Conservation (phyloP, 345 rosid genomes). For the Euphorbia lathyris region DNA sequence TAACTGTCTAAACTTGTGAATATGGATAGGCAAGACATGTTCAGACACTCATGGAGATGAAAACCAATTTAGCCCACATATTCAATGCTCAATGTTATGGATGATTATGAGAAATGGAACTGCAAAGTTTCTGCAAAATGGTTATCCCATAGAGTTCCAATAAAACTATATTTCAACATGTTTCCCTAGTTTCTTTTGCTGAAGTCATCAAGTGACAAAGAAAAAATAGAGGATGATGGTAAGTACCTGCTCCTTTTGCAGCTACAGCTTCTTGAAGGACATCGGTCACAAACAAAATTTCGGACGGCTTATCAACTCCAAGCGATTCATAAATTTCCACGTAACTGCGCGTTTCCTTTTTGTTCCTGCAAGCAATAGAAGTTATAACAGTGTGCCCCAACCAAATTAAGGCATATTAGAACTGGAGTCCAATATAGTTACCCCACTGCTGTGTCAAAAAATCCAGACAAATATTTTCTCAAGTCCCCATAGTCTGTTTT, state of each 20-base stretch:
- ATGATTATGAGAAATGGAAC: not conserved
- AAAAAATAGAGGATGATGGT: not conserved
- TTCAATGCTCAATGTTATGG: not conserved
- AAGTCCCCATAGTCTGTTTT: slow-evolving; percentile 79
- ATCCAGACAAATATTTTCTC: slow-evolving; percentile 77
- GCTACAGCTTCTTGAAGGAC: slow-evolving; percentile 86
- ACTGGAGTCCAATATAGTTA: slow-evolving; percentile 20
- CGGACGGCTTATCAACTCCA: slow-evolving; percentile 83
- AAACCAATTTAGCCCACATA: not conserved
- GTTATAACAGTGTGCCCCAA: not conserved
- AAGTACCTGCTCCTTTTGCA: slow-evolving; percentile 77
- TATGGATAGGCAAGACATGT: not conserved
- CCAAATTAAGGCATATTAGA: not conserved
- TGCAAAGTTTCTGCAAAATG: not conserved
- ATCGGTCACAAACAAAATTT: slow-evolving; percentile 77
- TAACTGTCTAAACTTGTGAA: not conserved
- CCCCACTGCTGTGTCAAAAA: slow-evolving; percentile 85
- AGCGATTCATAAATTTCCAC: slow-evolving; percentile 65
- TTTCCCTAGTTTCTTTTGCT: not conserved
- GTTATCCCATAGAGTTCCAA: not conserved
- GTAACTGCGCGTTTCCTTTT: slow-evolving; percentile 71
- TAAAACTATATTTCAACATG: not conserved
- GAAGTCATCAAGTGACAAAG: not conserved
- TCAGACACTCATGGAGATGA: not conserved
- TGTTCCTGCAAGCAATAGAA: slow-evolving; percentile 53